A percentile compares a stretch with the other conserved stretches of the same genome.
Evolutionary conservation across 1,284 basidiomycete species (phyloP).

Genomic region (Wolfiporia cocos): DNA sequence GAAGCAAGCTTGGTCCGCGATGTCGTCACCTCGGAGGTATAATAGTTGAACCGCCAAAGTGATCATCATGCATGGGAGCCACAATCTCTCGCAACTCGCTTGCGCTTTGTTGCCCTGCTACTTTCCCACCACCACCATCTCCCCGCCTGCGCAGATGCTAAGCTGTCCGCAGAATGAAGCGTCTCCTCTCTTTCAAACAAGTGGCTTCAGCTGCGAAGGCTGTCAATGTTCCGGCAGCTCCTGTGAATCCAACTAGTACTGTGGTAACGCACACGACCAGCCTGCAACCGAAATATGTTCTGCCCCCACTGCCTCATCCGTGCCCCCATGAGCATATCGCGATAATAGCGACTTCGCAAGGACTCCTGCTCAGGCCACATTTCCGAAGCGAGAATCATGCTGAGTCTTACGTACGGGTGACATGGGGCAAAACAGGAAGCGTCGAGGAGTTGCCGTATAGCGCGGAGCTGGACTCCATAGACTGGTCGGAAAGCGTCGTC

Average conservation of each 20-base stretch:
- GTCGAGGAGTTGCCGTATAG: constrained; percentile 46
- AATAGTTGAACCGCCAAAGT: too few relatives aligned
- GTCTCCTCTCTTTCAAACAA: constrained; percentile 22
- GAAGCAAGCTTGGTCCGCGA: too few relatives aligned
- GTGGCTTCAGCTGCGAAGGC: constrained; percentile 8
- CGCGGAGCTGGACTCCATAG: constrained; percentile 26
- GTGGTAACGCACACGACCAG: constrained; percentile 23
- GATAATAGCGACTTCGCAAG: constrained; percentile 49
- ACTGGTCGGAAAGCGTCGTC: constrained; percentile 52
- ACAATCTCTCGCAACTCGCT: background rate
- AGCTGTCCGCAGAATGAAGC: constrained; percentile 19
- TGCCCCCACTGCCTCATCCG: constrained; percentile 67
- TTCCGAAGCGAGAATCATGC: constrained; percentile 28
- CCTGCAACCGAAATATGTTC: constrained; percentile 54
- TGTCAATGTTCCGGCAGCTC: constrained; percentile 12
- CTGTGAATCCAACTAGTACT: constrained; percentile 13
- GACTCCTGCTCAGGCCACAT: constrained; percentile 59
- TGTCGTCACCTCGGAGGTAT: too few relatives aligned
- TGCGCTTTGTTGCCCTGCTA: constrained; percentile 9
- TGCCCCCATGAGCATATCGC: constrained; percentile 64
- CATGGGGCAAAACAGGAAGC: constrained; percentile 54
- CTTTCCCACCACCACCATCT: background rate
- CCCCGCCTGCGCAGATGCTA: constrained; percentile 2
- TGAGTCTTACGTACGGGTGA: constrained; percentile 43
- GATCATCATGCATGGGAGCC: too few relatives aligned